Evolutionary conservation across 495 filamentous ascomycete species (phyloP).

Genomic region (Neurospora sp.): DNA sequence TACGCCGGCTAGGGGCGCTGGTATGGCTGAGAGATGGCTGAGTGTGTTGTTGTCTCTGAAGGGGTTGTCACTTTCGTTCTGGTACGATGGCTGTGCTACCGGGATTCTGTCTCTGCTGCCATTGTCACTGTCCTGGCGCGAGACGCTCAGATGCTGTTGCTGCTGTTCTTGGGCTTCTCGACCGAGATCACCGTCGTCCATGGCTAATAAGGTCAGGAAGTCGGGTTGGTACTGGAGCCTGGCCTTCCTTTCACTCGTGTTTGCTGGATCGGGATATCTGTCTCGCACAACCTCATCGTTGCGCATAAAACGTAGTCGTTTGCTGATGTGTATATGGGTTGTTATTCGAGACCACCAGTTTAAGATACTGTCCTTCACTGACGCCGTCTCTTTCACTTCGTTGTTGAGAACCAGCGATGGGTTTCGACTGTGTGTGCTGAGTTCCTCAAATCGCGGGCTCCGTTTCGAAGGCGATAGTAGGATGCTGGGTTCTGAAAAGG

Average conservation of each 20-base stretch:
- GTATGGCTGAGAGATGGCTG: constrained; percentile 27
- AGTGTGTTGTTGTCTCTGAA: constrained; percentile 34
- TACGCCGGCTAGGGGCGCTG: constrained; percentile 23
- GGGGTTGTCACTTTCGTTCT: constrained; percentile 29
- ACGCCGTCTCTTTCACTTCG: constrained; percentile 3
- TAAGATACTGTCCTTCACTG: constrained; percentile 24
- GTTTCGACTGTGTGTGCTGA: constrained; percentile 27
- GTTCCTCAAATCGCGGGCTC: constrained; percentile 34
- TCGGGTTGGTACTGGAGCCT: constrained; percentile 23
- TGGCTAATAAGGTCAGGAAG: constrained; percentile 28
- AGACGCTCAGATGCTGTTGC: constrained; percentile 3
- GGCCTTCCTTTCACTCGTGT: constrained; percentile 15
- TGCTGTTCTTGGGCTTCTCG: constrained; percentile 20
- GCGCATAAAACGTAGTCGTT: constrained; percentile 18
- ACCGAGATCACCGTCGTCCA: constrained; percentile 27
- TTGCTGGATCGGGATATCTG: constrained; percentile 11
- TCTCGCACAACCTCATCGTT: neutral
- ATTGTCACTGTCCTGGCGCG: neutral
- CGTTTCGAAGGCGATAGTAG: constrained; percentile 15
- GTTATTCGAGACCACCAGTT: constrained; percentile 34
- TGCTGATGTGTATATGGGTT: constrained; percentile 27
- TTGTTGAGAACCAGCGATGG: constrained; percentile 16
- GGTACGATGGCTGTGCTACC: constrained; percentile 9
- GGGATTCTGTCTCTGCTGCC: neutral
- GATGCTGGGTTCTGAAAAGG: constrained; percentile 40